Conservation (phyloP, 169 alveolate species). For the Eimeria mitis region DNA sequence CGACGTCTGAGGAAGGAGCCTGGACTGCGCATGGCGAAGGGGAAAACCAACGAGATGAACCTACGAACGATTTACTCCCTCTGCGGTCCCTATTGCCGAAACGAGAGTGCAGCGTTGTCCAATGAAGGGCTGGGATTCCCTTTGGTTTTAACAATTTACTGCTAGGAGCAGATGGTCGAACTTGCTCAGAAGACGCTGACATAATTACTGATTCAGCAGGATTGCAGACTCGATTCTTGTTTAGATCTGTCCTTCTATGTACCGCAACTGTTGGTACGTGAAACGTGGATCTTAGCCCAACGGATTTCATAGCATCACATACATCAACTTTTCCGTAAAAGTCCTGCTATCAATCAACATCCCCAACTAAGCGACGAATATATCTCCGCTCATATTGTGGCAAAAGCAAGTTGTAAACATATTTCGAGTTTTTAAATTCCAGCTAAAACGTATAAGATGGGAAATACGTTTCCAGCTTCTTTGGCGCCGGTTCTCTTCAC, state of each 20-base stretch:
- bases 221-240: not conserved
- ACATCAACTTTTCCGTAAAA: not conserved
- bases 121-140: slow-evolving; percentile 60
- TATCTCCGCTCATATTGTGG: not conserved
- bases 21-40: not conserved
- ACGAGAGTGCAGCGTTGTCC: slow-evolving; percentile 63
- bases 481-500: not conserved
- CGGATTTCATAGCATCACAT: not conserved
- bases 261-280: not conserved
- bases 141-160: not conserved
- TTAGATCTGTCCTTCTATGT: not conserved
- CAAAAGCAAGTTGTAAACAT: not conserved
- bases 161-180: not conserved
- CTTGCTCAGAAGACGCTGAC: not conserved
- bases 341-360: not conserved
- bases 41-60: not conserved
- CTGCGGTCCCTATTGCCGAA: slow-evolving; percentile 47
- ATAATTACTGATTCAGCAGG: not conserved
- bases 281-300: too few species aligned
- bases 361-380: not conserved
- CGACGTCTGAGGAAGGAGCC: not conserved
- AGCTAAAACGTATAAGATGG: too few species aligned
- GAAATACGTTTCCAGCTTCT: not conserved
- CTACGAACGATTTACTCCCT: not conserved
- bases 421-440: not conserved